A percentile compares a stretch with the other conserved stretches of the same genome.
These are phyloP conservation scores for Albifimbria verrucaria DNA, from an alignment of 2,329 filamentous ascomycete species.

Conservation along the genomic window DNA sequence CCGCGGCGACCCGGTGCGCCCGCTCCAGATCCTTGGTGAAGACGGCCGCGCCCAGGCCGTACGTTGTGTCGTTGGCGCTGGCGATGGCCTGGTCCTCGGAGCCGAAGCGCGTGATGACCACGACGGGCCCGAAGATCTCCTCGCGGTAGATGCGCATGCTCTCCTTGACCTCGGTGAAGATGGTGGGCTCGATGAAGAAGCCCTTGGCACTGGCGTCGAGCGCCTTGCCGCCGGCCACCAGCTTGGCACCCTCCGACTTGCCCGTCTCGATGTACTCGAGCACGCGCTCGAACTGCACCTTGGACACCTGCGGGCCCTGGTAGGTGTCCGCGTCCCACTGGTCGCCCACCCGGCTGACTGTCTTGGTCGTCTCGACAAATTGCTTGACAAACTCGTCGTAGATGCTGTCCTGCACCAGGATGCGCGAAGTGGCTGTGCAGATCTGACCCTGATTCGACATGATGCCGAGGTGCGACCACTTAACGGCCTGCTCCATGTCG, in stretches of 20 bases:
- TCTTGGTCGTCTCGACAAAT: constrained; percentile 69
- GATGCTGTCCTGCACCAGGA: constrained; percentile 79
- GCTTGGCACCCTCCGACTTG: constrained; percentile 22
- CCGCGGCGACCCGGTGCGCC: constrained; percentile 72
- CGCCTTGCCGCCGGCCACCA: constrained; percentile 30
- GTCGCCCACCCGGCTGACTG: constrained; percentile 33
- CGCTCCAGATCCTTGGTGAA: constrained; percentile 79
- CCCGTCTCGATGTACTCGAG: constrained; percentile 55
- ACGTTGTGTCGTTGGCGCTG: constrained; percentile 69
- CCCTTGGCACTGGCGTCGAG: constrained; percentile 62
- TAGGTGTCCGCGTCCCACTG: constrained; percentile 33
- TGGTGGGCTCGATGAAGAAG: constrained; percentile 84
- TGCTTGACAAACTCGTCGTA: constrained; percentile 78
- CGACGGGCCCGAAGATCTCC: constrained; percentile 87
- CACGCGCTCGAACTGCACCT: constrained; percentile 62
- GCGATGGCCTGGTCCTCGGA: constrained; percentile 71
- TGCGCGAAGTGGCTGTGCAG: constrained; percentile 72
- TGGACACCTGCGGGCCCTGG: constrained; percentile 48
- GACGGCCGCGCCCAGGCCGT: constrained; percentile 76
- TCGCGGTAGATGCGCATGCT: constrained; percentile 85
- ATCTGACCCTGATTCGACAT: constrained; percentile 60
- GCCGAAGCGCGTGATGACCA: constrained; percentile 78
- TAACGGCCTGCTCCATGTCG: constrained; percentile 69
- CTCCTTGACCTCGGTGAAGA: constrained; percentile 65
- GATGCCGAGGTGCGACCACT: constrained; percentile 69